phyloP scores from a whole-genome alignment of 1,284 basidiomycete genomes.

The Trichosporon sp. region DNA sequence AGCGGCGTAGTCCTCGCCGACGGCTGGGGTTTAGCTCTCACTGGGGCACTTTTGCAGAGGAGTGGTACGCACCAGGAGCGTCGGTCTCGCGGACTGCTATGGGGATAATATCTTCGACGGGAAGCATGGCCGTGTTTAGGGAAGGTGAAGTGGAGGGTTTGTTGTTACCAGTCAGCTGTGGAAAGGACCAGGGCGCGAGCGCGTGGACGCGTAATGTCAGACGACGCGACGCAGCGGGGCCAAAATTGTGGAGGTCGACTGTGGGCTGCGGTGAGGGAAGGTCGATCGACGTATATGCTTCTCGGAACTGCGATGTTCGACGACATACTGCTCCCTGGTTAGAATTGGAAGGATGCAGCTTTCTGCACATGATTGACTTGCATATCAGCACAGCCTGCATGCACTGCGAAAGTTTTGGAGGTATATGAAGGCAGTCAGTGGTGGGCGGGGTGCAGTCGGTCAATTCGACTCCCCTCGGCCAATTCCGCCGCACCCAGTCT shows the following conservation, averaged over 20 bases:
- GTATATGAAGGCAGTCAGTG: too few relatives aligned
- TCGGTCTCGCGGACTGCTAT: constrained; percentile 49
- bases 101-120: constrained; percentile 40
- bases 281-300: too few relatives aligned
- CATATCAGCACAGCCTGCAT: too few relatives aligned
- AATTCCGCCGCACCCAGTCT: not conserved
- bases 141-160: not conserved
- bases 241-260: not conserved
- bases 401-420: too few relatives aligned
- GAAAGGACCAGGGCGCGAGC: too few relatives aligned
- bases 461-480: not conserved
- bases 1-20: constrained; percentile 20
- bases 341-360: too few relatives aligned
- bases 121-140: constrained; percentile 32
- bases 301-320: too few relatives aligned
- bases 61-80: constrained; percentile 19
- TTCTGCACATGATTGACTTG: too few relatives aligned
- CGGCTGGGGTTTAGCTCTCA: constrained; percentile 18
- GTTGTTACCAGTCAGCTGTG: not conserved
- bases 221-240: not conserved
- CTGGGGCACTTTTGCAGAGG: not conserved
- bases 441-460: not conserved
- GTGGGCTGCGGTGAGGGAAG: too few relatives aligned
- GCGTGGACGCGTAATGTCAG: constrained; percentile 6
- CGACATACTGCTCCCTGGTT: too few relatives aligned